Conservation (phyloP, 2,329 filamentous ascomycete genomes). For the Acarospora socialis region DNA sequence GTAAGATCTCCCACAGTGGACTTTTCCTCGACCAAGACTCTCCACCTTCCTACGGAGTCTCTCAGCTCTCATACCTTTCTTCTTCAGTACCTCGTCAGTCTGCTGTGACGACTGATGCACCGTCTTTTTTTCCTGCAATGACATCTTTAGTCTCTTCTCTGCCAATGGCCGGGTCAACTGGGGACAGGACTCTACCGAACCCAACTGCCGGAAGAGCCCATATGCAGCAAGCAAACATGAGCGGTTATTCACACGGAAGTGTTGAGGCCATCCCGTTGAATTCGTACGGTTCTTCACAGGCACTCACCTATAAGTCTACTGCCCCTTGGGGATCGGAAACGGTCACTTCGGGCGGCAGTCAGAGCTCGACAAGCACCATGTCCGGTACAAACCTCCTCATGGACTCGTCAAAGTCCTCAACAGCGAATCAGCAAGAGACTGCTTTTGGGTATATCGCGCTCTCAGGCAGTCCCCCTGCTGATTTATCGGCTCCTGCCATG, state of each 20-base stretch:
- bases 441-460: conserved; percentile 13
- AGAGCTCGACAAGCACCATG: conserved; percentile 13
- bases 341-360: conserved; percentile 8
- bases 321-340: conserved; percentile 13
- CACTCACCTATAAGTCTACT: conserved; percentile 13
- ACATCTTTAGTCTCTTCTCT: conserved; percentile 11
- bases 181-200: conserved; percentile 25
- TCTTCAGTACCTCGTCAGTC: conserved; percentile 18
- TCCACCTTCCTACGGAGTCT: conserved; percentile 15
- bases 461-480: conserved; percentile 6
- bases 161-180: conserved; percentile 16
- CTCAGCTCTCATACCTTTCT: conserved; percentile 20
- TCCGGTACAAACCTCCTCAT: conserved; percentile 10
- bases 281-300: conserved; percentile 8
- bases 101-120: conserved; percentile 16
- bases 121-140: conserved; percentile 16
- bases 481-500: not conserved
- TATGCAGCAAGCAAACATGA: not conserved
- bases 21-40: conserved; percentile 21
- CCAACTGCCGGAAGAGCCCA: conserved; percentile 14
- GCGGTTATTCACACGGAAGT: not conserved
- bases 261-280: not conserved
- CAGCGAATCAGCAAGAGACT: conserved; percentile 1
- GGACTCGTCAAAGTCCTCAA: conserved; percentile 5
- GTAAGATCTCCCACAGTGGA: conserved; percentile 2